Evolutionary conservation across 495 filamentous ascomycete species (phyloP).

Genomic region (Aspergillus olivimuriae): DNA sequence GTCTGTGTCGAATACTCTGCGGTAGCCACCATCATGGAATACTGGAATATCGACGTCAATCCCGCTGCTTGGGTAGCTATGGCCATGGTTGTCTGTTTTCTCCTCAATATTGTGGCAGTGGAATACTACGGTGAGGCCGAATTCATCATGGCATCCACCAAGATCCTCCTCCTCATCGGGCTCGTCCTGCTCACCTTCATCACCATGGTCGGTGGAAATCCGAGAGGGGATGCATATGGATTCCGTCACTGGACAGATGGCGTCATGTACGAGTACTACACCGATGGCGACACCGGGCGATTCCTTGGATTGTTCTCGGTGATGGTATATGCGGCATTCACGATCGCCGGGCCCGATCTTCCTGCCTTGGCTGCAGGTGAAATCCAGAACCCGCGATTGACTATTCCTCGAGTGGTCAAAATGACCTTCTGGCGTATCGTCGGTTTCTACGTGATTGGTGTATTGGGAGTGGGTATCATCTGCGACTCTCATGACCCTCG

Average conservation of each 20-base stretch:
- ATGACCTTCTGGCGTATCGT: constrained; percentile 80
- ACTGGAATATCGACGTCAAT: constrained; percentile 49
- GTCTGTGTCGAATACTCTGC: constrained; percentile 65
- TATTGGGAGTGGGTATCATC: constrained; percentile 47
- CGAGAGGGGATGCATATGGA: constrained; percentile 55
- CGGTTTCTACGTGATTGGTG: constrained; percentile 64
- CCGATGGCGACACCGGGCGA: constrained; percentile 26
- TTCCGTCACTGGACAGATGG: constrained; percentile 60
- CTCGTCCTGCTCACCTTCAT: constrained; percentile 63
- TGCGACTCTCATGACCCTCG: constrained; percentile 40
- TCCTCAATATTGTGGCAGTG: constrained; percentile 62
- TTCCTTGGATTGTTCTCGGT: constrained; percentile 39
- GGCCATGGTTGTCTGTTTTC: constrained; percentile 59
- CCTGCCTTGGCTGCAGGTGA: constrained; percentile 79
- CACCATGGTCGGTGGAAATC: constrained; percentile 61
- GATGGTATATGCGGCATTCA: constrained; percentile 40
- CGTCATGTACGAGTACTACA: constrained; percentile 29
- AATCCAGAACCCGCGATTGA: constrained; percentile 64
- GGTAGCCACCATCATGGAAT: constrained; percentile 63
- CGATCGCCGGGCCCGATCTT: constrained; percentile 56
- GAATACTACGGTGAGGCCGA: constrained; percentile 67
- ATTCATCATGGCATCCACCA: constrained; percentile 67
- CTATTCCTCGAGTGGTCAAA: constrained; percentile 70
- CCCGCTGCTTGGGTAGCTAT: constrained; percentile 65
- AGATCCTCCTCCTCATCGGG: constrained; percentile 67